Evolutionary conservation across 495 filamentous ascomycete genomes (phyloP), one percentile per base, ranked within the genome.

Genomic region (Hypoxylon crocopeplum): DNA sequence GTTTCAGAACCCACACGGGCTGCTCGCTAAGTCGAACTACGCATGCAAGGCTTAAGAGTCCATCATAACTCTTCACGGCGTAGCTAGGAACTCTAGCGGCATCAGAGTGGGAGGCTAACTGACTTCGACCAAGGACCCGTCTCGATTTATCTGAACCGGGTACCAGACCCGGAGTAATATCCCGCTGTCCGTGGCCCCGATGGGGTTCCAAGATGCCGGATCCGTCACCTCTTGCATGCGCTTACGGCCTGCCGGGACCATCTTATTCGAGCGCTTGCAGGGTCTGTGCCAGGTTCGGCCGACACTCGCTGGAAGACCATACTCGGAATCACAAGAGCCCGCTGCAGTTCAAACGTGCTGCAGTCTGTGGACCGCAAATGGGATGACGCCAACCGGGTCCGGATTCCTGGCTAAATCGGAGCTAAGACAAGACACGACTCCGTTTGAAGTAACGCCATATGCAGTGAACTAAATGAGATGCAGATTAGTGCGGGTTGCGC

Each of bases 1-100:
- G 61, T 59, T 64, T 64, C 55, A 64, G 48, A 56, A 24, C 48
- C 54, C 37, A 39, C 48, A 37, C 37, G 37, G 33, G 21, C 16
- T 48, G 4, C 24, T 64, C 32, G 27, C 39, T 47, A 64, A 47
- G 11, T 37, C 16, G 2, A 16, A 25, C 53, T 42, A 51, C 44
- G 55, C 10, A 34, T 41, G 46, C 54, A 47, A 48, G 37, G 45
- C 21, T 22, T 17, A 16, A 36, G 44, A 41, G 37, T 16, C 10
- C 29, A 42, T 48, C 42, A 15, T 33, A 38, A 17, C 48, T 20
- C 33, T 44, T 64, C 48, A 15, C 33, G 44, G 32, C 16, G 27
- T 48, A 37, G 48, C 48, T 64, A 47, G 20, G 21, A 20, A 22
- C 34, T 51, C 41, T 55, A 64, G 60, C 42, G 48, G 54, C 39